Conservation (phyloP, 2,329 filamentous ascomycete genomes). For the Colletotrichum viniferum region DNA sequence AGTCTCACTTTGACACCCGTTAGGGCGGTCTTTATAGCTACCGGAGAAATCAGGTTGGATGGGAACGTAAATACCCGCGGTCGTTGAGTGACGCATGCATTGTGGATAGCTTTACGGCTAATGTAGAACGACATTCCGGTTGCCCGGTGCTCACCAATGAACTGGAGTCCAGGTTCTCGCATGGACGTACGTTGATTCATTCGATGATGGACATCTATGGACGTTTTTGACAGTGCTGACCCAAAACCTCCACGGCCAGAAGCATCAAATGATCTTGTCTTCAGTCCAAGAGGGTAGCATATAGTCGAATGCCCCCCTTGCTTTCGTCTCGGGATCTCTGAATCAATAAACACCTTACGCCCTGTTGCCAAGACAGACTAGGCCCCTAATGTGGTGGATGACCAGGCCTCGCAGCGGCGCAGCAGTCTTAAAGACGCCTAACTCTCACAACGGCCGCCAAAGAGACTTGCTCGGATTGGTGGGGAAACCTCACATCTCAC, state of each 20-base stretch:
- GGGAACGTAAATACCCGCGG: neutral
- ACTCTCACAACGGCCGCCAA: neutral
- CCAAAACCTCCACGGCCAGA: accelerated
- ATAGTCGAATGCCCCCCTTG: too few species aligned
- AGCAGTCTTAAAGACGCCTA: neutral
- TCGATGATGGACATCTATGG: accelerated
- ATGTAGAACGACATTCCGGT: accelerated
- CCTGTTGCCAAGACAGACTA: neutral
- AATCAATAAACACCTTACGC: neutral
- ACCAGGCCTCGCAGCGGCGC: neutral
- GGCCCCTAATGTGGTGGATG: neutral
- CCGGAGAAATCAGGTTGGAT: neutral
- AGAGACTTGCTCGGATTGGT: neutral
- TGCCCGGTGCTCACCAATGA: accelerated
- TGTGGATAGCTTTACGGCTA: neutral
- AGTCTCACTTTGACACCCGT: too few species aligned
- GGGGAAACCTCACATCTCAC: neutral
- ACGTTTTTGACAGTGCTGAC: accelerated
- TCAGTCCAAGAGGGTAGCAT: accelerated
- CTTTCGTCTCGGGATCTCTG: neutral
- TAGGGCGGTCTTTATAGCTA: too few species aligned
- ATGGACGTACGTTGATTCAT: accelerated
- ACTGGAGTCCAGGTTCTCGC: accelerated
- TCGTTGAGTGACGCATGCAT: accelerated
- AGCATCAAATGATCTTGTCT: accelerated